Evolutionary conservation across 2,329 filamentous ascomycete species (phyloP).

Genomic region (Ceratocystis colombiana): DNA sequence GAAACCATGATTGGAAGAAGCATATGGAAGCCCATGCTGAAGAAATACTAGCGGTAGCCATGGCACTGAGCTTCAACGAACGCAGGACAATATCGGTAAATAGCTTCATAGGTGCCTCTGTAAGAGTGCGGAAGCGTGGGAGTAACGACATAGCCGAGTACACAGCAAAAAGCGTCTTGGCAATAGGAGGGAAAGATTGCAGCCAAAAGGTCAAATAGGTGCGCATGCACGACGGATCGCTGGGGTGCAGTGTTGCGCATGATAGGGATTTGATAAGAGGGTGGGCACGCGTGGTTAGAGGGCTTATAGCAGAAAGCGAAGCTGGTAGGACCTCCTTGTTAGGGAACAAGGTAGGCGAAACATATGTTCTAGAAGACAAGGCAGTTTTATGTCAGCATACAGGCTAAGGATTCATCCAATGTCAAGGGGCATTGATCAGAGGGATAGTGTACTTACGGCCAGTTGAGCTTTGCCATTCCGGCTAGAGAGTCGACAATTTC

Average conservation of each 20-base stretch:
- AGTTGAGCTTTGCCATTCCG: slow-evolving; percentile 68
- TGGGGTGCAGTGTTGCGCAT: slow-evolving; percentile 80
- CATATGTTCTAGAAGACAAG: slow-evolving; percentile 49
- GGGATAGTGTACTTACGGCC: slow-evolving; percentile 56
- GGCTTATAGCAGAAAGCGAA: slow-evolving; percentile 57
- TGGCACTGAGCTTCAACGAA: slow-evolving; percentile 64
- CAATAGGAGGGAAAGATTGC: slow-evolving; percentile 65
- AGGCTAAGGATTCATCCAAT: slow-evolving; percentile 26
- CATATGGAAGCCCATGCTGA: slow-evolving; percentile 84
- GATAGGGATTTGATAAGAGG: slow-evolving; percentile 76
- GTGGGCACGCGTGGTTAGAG: slow-evolving; percentile 74
- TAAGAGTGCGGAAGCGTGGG: slow-evolving; percentile 55
- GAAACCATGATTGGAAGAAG: slow-evolving; percentile 72
- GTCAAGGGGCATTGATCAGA: not conserved
- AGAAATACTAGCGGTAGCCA: slow-evolving; percentile 68
- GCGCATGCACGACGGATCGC: slow-evolving; percentile 75
- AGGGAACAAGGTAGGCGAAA: slow-evolving; percentile 80
- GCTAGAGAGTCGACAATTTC: slow-evolving; percentile 73
- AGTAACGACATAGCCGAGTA: slow-evolving; percentile 60
- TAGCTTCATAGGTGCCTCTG: slow-evolving; percentile 57
- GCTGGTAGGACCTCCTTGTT: slow-evolving; percentile 54
- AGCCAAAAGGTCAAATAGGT: slow-evolving; percentile 85
- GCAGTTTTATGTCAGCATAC: slow-evolving; percentile 13
- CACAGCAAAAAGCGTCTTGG: slow-evolving; percentile 65
- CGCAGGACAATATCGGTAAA: slow-evolving; percentile 51